phyloP scores from a whole-genome alignment of 2,329 filamentous ascomycete species.

The Colletotrichum costaricense region DNA sequence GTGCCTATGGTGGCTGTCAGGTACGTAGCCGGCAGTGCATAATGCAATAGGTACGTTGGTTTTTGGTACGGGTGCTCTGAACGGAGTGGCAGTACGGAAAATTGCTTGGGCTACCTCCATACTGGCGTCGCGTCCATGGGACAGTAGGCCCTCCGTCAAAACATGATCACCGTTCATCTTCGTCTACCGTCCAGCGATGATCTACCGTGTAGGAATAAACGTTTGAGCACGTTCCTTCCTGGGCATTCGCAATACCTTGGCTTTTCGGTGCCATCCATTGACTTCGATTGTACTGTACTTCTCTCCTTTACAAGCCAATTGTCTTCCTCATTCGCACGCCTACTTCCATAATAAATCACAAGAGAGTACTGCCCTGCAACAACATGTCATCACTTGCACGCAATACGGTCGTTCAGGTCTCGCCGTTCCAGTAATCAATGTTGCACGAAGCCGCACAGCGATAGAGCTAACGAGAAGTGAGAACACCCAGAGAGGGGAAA shows the following conservation, averaged over 20 bases:
- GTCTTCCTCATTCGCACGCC: not conserved
- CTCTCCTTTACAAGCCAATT: not conserved
- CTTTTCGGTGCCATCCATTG: not conserved
- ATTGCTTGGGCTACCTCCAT: not conserved
- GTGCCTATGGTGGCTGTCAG: constrained; percentile 7
- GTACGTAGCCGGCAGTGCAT: constrained; percentile 10
- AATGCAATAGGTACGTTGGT: not conserved
- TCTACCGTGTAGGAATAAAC: not conserved
- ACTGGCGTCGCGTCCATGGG: not conserved
- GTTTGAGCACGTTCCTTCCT: not conserved
- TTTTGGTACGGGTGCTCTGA: not conserved
- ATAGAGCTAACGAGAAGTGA: not conserved
- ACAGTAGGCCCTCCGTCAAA: not conserved
- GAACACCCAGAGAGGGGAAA: not conserved
- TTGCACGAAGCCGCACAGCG: not conserved
- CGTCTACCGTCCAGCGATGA: not conserved
- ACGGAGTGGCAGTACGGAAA: not conserved
- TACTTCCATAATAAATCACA: not conserved
- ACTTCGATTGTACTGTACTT: not conserved
- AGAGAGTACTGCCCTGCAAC: not conserved
- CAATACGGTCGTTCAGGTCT: not conserved
- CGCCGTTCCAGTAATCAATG: not conserved
- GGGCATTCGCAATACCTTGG: not conserved
- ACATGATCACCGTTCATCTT: not conserved
- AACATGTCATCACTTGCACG: not conserved